Evolutionary conservation across 2,329 filamentous ascomycete species (phyloP).

Genomic region (Cytospora piceae): DNA sequence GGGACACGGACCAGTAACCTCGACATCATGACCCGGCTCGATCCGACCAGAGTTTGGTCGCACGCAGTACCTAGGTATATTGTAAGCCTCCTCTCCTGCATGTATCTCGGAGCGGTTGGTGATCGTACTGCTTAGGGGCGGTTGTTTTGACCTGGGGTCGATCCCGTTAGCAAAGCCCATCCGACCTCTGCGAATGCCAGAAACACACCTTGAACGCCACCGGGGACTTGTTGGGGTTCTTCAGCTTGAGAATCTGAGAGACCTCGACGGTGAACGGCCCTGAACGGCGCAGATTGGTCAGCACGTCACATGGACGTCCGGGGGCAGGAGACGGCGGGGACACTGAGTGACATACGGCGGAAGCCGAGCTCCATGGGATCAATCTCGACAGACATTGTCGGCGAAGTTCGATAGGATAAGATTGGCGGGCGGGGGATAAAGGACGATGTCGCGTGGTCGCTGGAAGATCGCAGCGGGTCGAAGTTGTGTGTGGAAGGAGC

Average conservation of each 20-base stretch:
- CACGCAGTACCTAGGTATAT: conserved; percentile 82
- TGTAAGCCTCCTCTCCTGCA: conserved; percentile 33
- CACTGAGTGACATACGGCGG: conserved; percentile 67
- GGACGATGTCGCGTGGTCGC: conserved; percentile 23
- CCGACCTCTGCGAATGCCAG: background rate
- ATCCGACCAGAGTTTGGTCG: conserved; percentile 96
- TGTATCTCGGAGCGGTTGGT: conserved; percentile 32
- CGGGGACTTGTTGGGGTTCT: conserved; percentile 64
- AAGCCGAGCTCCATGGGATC: conserved; percentile 91
- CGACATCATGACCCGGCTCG: conserved; percentile 85
- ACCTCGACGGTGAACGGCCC: conserved; percentile 71
- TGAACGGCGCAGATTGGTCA: conserved; percentile 40
- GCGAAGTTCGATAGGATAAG: conserved; percentile 24
- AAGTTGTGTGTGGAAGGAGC: conserved; percentile 31
- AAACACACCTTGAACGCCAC: conserved; percentile 70
- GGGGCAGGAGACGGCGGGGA: background rate
- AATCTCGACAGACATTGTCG: conserved; percentile 93
- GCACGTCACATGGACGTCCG: conserved; percentile 21
- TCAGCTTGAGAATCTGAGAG: conserved; percentile 65
- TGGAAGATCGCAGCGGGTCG: conserved; percentile 26
- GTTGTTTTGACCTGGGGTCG: conserved; percentile 88
- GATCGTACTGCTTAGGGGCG: conserved; percentile 91
- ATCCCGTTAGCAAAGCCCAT: conserved; percentile 37
- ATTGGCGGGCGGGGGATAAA: background rate
- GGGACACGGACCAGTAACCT: conserved; percentile 77